phyloP scores from a whole-genome alignment of 2,329 filamentous ascomycete species.

The Microsporum ferrugineum region DNA sequence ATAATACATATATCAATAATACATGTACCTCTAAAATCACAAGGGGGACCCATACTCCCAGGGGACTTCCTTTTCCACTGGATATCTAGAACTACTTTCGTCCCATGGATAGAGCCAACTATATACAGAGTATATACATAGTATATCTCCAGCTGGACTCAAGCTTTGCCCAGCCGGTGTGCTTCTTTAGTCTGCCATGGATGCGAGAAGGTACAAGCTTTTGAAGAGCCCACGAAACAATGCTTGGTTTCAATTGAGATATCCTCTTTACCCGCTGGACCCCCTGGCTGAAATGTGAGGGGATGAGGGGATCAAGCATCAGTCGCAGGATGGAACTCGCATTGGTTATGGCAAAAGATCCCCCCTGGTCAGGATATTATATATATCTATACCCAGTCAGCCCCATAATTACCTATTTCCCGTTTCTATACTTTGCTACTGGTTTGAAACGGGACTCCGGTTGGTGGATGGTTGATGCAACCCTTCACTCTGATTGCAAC shows the following conservation, averaged over 20 bases:
- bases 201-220: neutral
- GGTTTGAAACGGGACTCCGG: neutral
- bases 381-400: neutral
- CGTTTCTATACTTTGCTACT: neutral
- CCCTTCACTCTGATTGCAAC: neutral
- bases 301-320: neutral
- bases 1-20: neutral
- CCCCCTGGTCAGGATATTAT: neutral
- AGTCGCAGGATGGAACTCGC: neutral
- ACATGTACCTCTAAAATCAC: neutral
- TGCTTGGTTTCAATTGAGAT: constrained; percentile 2
- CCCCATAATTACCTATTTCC: neutral
- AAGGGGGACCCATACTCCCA: neutral
- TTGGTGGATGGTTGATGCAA: neutral
- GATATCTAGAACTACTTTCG: neutral
- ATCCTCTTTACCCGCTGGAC: neutral
- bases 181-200: neutral
- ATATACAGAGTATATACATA: neutral
- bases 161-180: constrained; percentile 2
- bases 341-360: neutral
- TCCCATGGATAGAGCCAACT: neutral
- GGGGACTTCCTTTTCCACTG: neutral
- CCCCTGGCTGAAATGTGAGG: neutral
- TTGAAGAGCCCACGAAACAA: neutral
- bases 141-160: neutral